phyloP scores from a whole-genome alignment of 192 early-diverging fungal species.

The Glomus cerebriforme region DNA sequence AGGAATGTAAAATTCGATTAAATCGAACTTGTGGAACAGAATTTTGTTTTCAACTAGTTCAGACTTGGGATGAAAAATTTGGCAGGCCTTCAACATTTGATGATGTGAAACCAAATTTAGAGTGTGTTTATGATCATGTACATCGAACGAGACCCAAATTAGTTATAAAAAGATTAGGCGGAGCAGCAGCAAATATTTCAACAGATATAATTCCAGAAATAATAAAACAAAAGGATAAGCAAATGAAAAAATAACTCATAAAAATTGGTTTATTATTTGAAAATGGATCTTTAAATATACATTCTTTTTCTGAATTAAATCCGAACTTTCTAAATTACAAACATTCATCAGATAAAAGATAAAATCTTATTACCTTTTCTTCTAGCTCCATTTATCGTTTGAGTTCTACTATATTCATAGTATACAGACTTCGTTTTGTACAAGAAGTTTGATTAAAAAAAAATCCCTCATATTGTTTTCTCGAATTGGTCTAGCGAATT shows the following conservation, averaged over 20 bases:
- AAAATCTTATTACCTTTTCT: no score
- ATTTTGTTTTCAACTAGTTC: conserved; percentile 51
- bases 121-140: conserved; percentile 26
- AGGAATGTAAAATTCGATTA: conserved; percentile 51
- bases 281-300: background rate
- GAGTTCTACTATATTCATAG: no score
- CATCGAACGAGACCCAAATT: conserved; percentile 17
- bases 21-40: conserved; percentile 52
- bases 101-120: conserved; percentile 23
- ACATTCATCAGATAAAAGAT: no score
- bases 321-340: no score
- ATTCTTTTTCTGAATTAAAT: no score
- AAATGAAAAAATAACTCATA: background rate
- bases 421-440: no score
- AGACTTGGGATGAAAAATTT: conserved; percentile 37
- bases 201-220: background rate
- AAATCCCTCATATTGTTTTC: no score
- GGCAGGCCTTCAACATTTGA: conserved; percentile 17
- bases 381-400: no score
- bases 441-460: no score
- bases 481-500: no score
- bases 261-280: background rate
- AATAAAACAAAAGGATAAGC: background rate
- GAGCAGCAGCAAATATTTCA: background rate
- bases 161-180: conserved; percentile 27